Base-by-base conservation (phyloP, 805 yeast genomes). In the Metschnikowia colocasiae region DNA sequence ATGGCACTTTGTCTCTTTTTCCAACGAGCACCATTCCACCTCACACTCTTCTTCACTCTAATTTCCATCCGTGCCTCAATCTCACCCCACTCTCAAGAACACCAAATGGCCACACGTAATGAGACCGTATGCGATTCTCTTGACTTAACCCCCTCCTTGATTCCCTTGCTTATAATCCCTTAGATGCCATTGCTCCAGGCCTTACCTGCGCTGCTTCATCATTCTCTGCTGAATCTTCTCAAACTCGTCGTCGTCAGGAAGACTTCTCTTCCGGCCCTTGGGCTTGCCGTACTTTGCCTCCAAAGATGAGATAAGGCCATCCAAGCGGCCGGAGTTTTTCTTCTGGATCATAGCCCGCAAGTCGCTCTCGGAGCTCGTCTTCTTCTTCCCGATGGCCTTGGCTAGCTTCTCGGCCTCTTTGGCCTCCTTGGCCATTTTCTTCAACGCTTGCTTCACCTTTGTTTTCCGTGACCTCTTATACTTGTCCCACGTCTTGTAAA, bases 351-450 rank as follows among this genome's bases (percentile, higher is more conserved):
- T 56, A 34, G 72, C 69, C 43, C 65, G 65, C 49, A 80, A 67
- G 47, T 77, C 80, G 46, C 57, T 68, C 46, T 69, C 76, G 4
- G 60, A 59, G 16, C 59, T 64, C 4, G 59, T 47, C 19, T 52
- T 58, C 32, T 47, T 49, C 26, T 60, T 58, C 37, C 68, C 66
- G 19, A 70, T 55, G 52, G 66, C 63, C 49, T 67, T 60, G 52
- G 74, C 73, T 52, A 77, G 59, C 51, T 68, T 69, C 49, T 75
- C 79, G 0, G 87, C 87, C 58, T 83, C 83, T 50, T 74, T 73
- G 2, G 89, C 84, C 56, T 85, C 90, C 51, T 76, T 81, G 12
- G 81, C 82, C 51, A 79, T 69, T 40, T 70, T 65, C 48, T 79
- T 77, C 43, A 71, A 56, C 56, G 79, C 74, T 55, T 74, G 76